These are phyloP conservation scores for Leucosporidium creatinivorum DNA, from an alignment of 768 basidiomycete genomes.

Conservation along the genomic window DNA sequence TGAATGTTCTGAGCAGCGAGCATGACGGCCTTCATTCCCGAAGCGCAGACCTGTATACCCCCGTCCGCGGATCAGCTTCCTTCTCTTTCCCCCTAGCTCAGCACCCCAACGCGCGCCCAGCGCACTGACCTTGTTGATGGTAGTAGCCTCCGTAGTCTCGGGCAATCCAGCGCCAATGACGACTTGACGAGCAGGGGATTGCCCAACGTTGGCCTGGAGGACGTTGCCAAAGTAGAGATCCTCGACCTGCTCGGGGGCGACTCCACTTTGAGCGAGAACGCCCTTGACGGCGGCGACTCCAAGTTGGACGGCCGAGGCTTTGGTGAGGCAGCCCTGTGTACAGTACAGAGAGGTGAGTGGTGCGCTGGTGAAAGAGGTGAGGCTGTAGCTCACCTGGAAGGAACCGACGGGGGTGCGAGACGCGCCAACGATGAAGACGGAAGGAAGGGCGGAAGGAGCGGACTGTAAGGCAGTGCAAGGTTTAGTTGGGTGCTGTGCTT, in stretches of 20 bases:
- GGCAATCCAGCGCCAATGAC: conserved; percentile 82
- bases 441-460: conserved; percentile 21
- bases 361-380: not conserved
- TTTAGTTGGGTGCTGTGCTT: no score
- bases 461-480: no score
- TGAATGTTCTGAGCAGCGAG: conserved; percentile 85
- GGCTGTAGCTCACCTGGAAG: conserved; percentile 49
- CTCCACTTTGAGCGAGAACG: conserved; percentile 69
- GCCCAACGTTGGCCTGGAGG: conserved; percentile 92
- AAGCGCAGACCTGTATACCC: conserved; percentile 56
- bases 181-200: conserved; percentile 96
- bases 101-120: no score
- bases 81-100: no score
- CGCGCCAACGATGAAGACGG: conserved; percentile 33
- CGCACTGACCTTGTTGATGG: conserved; percentile 71
- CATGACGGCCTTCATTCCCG: conserved; percentile 92
- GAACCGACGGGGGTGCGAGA: conserved; percentile 84
- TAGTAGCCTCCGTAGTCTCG: conserved; percentile 84
- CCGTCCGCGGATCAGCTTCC: no score
- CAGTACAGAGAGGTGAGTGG: no score
- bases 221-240: conserved; percentile 98
- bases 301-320: conserved; percentile 82
- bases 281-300: conserved; percentile 83
- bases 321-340: conserved; percentile 62
- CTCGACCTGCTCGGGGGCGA: conserved; percentile 76